Conservation (phyloP, 2,329 filamentous ascomycete species). For the Exserohilum turcica region DNA sequence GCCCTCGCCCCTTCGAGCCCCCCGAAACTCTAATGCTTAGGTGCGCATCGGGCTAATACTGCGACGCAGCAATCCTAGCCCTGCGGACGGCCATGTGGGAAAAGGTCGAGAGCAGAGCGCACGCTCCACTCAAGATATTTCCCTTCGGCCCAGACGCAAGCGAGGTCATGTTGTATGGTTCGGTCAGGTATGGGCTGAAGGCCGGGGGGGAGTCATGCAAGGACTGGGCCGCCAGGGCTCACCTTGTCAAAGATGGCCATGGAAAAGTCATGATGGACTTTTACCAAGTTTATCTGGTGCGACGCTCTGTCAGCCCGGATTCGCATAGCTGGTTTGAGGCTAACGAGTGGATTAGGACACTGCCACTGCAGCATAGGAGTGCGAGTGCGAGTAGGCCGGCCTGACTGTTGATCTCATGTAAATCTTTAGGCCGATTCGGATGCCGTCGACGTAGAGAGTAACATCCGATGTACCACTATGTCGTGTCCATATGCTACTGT, state of each 20-base stretch:
- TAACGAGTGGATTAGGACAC: slow-evolving; percentile 24
- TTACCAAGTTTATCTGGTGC: slow-evolving; percentile 62
- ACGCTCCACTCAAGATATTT: slow-evolving; percentile 56
- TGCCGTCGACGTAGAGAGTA: slow-evolving; percentile 2
- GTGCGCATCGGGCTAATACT: slow-evolving; percentile 1
- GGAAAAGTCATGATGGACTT: slow-evolving; percentile 60
- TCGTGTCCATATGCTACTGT: not conserved
- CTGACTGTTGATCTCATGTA: slow-evolving; percentile 12
- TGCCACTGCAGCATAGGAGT: slow-evolving; percentile 19
- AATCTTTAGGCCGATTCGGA: not conserved
- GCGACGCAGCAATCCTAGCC: slow-evolving; percentile 54
- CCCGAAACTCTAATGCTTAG: not conserved
- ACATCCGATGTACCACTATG: not conserved
- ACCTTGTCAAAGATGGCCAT: slow-evolving; percentile 57
- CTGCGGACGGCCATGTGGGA: slow-evolving; percentile 61
- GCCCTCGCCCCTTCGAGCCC: not conserved
- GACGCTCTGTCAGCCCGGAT: slow-evolving; percentile 28
- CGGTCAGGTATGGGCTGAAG: slow-evolving; percentile 59
- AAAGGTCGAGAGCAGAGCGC: slow-evolving; percentile 54
- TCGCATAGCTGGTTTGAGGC: not conserved
- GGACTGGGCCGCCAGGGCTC: slow-evolving; percentile 62
- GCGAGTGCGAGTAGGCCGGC: slow-evolving; percentile 15
- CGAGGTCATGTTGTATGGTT: slow-evolving; percentile 61
- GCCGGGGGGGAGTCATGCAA: slow-evolving; percentile 54
- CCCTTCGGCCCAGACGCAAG: slow-evolving; percentile 54